Base-by-base conservation (phyloP, 495 filamentous ascomycete species). In the Xylaria nigripes region DNA sequence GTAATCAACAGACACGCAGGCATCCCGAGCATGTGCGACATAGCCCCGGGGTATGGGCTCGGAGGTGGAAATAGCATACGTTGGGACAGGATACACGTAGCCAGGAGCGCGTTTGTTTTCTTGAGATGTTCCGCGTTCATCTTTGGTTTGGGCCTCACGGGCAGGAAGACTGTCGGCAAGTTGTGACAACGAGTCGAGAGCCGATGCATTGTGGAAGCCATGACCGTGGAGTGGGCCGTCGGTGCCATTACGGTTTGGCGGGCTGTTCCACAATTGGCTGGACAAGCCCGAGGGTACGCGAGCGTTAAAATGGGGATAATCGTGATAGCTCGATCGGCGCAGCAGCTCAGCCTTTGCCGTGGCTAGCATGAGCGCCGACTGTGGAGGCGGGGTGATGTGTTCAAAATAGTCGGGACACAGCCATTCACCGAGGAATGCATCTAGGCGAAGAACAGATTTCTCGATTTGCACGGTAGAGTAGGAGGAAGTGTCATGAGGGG, bases 361-460 rank as follows among this genome's bases (percentile, higher is more conserved):
- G 15, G 86, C 84, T 1, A 96, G 77, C 87, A 98, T 90, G 69
- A 90, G 80, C 15, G 85, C 79, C 2, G 89, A 91, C 42, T 79
- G 78, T 2, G 93, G 94, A 13, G 93, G 93, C 2, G 90, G 89
- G 9, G 86, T 91, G 61, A 97, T 96, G 29, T 85, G 75, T 40
- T 92, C 90, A 62, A 88, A 99, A 63, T 99, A 99, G 62, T 89
- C 85, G 4, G 89, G 88, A 4, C 85, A 86, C 40, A 97, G 76
- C 93, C 93, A 99, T 72, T 99, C 93, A 15, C 94, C 94, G 2
- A 97, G 77, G 64, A 91, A 94, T 0, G 94, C 85, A 70, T 97
- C 94, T 6, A 97, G 77, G 1, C 93, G 85, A 46, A 97, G 65
- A 7, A 82, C 69, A 2, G 80, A 73, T 63, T 78, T 87, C 32